Evolutionary conservation across 2,329 filamentous ascomycete genomes (phyloP).

Genomic region (Dothistroma pini): DNA sequence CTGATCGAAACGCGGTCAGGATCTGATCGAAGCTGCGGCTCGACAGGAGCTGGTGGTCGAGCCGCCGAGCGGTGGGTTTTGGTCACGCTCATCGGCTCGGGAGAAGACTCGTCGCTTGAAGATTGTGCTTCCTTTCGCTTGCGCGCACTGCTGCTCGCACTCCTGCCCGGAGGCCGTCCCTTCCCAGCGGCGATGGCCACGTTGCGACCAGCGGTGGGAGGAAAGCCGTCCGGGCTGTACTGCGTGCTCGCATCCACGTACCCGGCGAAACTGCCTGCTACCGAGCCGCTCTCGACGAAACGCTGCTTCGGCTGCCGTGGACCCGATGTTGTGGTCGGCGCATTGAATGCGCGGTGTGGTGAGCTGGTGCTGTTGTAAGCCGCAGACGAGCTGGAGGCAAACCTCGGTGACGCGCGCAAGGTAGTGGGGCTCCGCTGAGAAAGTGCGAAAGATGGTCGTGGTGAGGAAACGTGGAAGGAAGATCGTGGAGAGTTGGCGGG

Average conservation of each 20-base stretch:
- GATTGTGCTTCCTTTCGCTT: conserved; percentile 28
- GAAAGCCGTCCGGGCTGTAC: conserved; percentile 50
- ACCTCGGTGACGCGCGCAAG: conserved; percentile 6
- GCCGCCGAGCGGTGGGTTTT: conserved; percentile 16
- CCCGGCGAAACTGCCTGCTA: conserved; percentile 10
- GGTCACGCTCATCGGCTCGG: conserved; percentile 19
- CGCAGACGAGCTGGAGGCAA: conserved; percentile 1
- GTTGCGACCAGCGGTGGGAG: conserved; percentile 39
- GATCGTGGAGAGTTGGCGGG: conserved; percentile 30
- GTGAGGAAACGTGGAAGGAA: conserved; percentile 21
- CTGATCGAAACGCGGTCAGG: conserved; percentile 11
- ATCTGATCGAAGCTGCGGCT: conserved; percentile 10
- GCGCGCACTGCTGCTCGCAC: conserved; percentile 16
- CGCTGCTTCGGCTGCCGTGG: conserved; percentile 15
- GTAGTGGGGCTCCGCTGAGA: conserved; percentile 12
- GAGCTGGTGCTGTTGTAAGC: conserved; percentile 3
- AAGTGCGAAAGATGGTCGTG: conserved; percentile 8
- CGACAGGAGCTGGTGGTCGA: conserved; percentile 13
- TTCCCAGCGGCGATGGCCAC: conserved; percentile 21
- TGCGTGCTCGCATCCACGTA: conserved; percentile 52
- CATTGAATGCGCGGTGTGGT: conserved; percentile 19
- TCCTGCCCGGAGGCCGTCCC: conserved; percentile 14
- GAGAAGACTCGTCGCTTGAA: conserved; percentile 18
- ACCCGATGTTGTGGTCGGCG: conserved; percentile 12
- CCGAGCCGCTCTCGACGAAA: conserved; percentile 10